Conservation (phyloP, 768 basidiomycete species). For the Ramaria rubella region DNA sequence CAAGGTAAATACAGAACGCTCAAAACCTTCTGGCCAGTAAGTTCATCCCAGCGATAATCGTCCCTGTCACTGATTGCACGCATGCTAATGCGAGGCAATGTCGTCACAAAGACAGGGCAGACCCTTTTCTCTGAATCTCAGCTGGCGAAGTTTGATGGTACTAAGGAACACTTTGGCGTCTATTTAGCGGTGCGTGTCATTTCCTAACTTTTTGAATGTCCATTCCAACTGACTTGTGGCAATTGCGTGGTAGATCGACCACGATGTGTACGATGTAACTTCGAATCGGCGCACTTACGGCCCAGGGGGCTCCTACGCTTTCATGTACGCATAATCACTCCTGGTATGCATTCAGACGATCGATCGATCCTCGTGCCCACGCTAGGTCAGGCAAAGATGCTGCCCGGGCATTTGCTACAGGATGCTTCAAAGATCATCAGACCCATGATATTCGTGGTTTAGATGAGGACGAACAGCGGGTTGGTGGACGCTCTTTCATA, state of each 20-base stretch:
- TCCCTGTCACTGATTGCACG: slow-evolving; percentile 2
- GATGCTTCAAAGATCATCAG: slow-evolving; percentile 85
- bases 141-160: slow-evolving; percentile 67
- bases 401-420: slow-evolving; percentile 88
- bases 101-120: slow-evolving; percentile 43
- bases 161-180: slow-evolving; percentile 54
- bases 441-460: slow-evolving; percentile 90
- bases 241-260: slow-evolving; percentile 59
- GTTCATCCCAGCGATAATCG: slow-evolving; percentile 15
- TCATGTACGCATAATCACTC: slow-evolving; percentile 42
- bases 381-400: slow-evolving; percentile 78
- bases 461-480: slow-evolving; percentile 60
- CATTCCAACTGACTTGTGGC: not conserved
- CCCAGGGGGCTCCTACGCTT: slow-evolving; percentile 77
- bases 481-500: slow-evolving; percentile 29
- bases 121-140: slow-evolving; percentile 68
- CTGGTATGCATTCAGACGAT: not conserved
- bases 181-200: slow-evolving; percentile 69
- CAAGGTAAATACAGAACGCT: slow-evolving; percentile 55
- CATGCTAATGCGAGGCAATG: slow-evolving; percentile 9
- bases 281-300: slow-evolving; percentile 71
- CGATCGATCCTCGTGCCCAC: slow-evolving; percentile 12
- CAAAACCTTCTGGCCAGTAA: slow-evolving; percentile 60
- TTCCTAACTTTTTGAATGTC: slow-evolving; percentile 1
- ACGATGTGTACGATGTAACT: slow-evolving; percentile 91